Evolutionary conservation across 2,329 filamentous ascomycete genomes (phyloP).

Genomic region (Pseudogymnoascus pannorum): DNA sequence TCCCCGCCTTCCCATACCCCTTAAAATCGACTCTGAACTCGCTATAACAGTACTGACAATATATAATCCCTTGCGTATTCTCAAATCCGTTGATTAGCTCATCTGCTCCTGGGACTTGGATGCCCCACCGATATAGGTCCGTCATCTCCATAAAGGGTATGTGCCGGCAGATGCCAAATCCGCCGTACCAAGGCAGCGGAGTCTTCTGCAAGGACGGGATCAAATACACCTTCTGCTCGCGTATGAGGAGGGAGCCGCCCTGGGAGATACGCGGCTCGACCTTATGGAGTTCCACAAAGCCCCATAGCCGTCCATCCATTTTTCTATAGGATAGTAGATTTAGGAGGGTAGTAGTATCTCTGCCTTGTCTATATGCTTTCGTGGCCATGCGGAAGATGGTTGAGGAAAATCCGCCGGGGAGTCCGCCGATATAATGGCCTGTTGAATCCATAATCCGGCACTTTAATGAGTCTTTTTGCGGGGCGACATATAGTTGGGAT

Average conservation of each 20-base stretch:
- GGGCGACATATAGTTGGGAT: background rate
- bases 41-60: slow-evolving; percentile 13
- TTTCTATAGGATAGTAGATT: slow-evolving; percentile 7
- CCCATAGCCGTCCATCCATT: too few relatives aligned
- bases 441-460: slow-evolving; percentile 11
- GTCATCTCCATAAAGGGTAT: background rate
- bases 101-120: slow-evolving; percentile 10
- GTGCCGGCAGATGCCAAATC: slow-evolving; percentile 12
- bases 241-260: too few relatives aligned
- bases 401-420: slow-evolving; percentile 12
- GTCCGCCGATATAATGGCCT: background rate
- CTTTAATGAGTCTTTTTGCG: slow-evolving; percentile 2
- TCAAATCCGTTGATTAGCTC: slow-evolving; percentile 12
- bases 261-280: too few relatives aligned
- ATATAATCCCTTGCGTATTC: slow-evolving; percentile 15
- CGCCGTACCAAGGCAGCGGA: slow-evolving; percentile 7
- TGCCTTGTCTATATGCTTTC: slow-evolving; percentile 14
- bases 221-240: background rate
- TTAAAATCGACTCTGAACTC: slow-evolving; percentile 18
- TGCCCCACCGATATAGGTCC: slow-evolving; percentile 1
- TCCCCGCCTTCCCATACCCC: slow-evolving; percentile 12
- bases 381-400: slow-evolving; percentile 17
- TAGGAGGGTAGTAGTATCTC: slow-evolving; percentile 5
- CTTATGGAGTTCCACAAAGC: slow-evolving; percentile 1
- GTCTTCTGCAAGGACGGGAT: slow-evolving; percentile 10